Percentiles rank a stretch among this genome's conserved stretches.
Evolutionary conservation across 1,284 basidiomycete species (phyloP).

Genomic region (Sphagnurus paluster): DNA sequence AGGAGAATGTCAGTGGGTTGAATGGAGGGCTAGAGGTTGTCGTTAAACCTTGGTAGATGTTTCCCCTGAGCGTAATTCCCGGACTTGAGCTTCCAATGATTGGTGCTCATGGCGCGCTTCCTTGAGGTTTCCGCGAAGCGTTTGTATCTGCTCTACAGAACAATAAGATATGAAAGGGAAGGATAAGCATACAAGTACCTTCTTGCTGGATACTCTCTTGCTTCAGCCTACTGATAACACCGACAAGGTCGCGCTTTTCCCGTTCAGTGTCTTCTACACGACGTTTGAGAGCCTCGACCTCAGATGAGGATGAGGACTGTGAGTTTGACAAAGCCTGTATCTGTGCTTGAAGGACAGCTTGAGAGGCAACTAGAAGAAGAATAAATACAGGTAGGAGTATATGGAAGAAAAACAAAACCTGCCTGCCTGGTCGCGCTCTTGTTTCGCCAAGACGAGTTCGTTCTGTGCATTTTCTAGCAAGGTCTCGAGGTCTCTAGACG

Average conservation of each 20-base stretch:
- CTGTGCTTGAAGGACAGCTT: constrained; percentile 53
- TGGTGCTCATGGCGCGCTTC: constrained; percentile 75
- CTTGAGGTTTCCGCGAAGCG: constrained; percentile 65
- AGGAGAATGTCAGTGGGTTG: constrained; percentile 3
- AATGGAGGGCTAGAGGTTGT: not conserved
- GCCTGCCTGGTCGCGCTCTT: constrained; percentile 68
- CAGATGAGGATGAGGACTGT: constrained; percentile 58
- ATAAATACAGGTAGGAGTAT: constrained; percentile 11
- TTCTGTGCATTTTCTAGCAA: constrained; percentile 49
- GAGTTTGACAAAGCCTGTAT: constrained; percentile 52
- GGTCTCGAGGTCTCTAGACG: constrained; percentile 53
- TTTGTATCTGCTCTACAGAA: constrained; percentile 64
- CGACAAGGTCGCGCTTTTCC: constrained; percentile 79
- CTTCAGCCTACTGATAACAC: constrained; percentile 71
- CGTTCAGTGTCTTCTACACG: constrained; percentile 71
- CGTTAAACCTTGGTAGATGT: constrained; percentile 63
- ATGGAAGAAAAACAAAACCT: constrained; percentile 23
- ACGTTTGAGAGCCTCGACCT: constrained; percentile 55
- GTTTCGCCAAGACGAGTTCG: constrained; percentile 53
- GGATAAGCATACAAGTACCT: constrained; percentile 36
- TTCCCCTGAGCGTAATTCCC: constrained; percentile 69
- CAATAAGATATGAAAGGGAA: constrained; percentile 8
- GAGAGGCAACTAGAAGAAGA: constrained; percentile 45
- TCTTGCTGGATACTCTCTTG: constrained; percentile 70
- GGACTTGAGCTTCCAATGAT: constrained; percentile 59